Conservation (phyloP, 2,329 filamentous ascomycete species). For the Scedosporium dehoogii region DNA sequence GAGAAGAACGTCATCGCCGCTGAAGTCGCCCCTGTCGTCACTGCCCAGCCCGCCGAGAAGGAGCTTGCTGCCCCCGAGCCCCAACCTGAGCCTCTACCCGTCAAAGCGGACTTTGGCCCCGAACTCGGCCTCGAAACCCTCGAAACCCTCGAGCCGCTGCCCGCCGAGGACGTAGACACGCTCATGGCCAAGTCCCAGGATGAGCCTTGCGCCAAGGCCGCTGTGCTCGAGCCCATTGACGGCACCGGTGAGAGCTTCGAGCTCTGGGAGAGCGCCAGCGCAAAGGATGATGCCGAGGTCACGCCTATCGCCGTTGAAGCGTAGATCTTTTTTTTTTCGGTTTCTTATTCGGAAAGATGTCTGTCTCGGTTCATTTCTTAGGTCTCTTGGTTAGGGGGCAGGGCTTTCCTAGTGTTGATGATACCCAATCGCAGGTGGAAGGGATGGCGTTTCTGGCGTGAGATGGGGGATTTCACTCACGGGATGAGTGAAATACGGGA, state of each 20-base stretch:
- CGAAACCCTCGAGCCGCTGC: constrained; percentile 8
- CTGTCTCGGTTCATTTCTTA: background rate
- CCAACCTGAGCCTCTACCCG: background rate
- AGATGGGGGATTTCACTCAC: no score
- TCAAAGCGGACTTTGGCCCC: constrained; percentile 10
- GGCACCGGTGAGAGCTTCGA: constrained; percentile 53
- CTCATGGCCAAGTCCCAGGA: constrained; percentile 23
- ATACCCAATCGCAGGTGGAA: background rate
- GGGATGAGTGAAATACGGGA: no score
- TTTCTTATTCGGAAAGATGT: background rate
- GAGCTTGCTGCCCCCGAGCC: background rate
- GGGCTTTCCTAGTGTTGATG: background rate
- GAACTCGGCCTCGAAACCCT: constrained; percentile 12
- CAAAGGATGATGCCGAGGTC: constrained; percentile 44
- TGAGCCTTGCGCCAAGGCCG: constrained; percentile 23
- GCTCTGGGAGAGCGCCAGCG: constrained; percentile 61
- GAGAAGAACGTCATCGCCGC: background rate
- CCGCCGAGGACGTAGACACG: constrained; percentile 21
- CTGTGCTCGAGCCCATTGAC: constrained; percentile 44
- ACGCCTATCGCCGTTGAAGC: background rate
- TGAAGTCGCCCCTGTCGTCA: no score
- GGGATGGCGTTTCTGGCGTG: no score
- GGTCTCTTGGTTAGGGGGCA: background rate
- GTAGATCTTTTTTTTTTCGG: background rate
- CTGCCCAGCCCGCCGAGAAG: background rate